Percentiles rank a stretch among this genome's conserved stretches.
phyloP scores from a whole-genome alignment of 352 stramenopile genomes.

The Plasmopara muralis region DNA sequence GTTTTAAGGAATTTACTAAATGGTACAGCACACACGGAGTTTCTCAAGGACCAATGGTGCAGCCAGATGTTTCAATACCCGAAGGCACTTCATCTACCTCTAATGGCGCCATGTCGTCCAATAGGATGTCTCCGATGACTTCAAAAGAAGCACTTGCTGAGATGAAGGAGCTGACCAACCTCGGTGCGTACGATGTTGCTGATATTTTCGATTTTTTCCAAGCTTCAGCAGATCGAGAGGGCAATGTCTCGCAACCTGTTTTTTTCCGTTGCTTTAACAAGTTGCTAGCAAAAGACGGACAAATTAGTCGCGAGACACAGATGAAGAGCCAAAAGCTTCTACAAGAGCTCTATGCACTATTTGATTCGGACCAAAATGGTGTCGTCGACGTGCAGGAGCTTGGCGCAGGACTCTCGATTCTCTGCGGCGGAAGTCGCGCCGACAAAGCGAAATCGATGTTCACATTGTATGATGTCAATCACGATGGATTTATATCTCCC shows the following conservation, averaged over 20 bases:
- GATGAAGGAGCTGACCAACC: slow-evolving; percentile 76
- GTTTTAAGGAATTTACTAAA: slow-evolving; percentile 77
- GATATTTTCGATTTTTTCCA: slow-evolving; percentile 86
- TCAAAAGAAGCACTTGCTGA: slow-evolving; percentile 52
- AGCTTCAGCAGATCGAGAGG: slow-evolving; percentile 49
- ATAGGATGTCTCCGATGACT: slow-evolving; percentile 14
- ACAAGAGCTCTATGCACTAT: slow-evolving; percentile 72
- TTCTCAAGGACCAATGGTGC: slow-evolving; percentile 8
- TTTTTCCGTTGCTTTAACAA: slow-evolving; percentile 87
- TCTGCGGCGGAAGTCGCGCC: slow-evolving; percentile 66
- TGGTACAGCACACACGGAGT: slow-evolving; percentile 58
- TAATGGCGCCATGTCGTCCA: slow-evolving; percentile 8
- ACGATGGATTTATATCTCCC: slow-evolving; percentile 73
- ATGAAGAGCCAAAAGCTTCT: slow-evolving; percentile 43
- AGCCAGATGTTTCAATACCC: background rate
- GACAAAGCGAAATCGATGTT: slow-evolving; percentile 79
- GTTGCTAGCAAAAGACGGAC: slow-evolving; percentile 44
- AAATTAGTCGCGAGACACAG: slow-evolving; percentile 33
- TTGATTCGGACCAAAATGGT: slow-evolving; percentile 76
- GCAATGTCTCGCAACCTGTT: slow-evolving; percentile 52
- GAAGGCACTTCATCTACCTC: background rate
- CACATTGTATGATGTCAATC: slow-evolving; percentile 77
- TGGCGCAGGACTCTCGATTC: slow-evolving; percentile 77
- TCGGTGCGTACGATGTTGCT: slow-evolving; percentile 75
- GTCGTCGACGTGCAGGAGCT: slow-evolving; percentile 83